Evolutionary conservation across 192 early-diverging fungal species (phyloP), one percentile per base, ranked within the genome.

Genomic region (Paraglomus brasilianum): DNA sequence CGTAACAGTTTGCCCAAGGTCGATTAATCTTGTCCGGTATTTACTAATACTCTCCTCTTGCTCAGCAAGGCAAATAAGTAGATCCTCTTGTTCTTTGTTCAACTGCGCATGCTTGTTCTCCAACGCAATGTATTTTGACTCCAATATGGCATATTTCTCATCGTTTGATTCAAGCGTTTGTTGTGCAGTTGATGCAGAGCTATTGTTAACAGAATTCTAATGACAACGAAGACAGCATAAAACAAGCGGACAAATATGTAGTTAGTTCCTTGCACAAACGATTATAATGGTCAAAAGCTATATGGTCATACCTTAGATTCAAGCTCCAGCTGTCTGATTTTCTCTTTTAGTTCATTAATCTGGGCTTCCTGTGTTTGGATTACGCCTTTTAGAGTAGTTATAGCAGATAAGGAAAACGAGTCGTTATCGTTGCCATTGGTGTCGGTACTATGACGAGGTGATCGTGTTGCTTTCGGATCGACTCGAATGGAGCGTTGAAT

Each of bases 21-120:
- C 72, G 46, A 80, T 79, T 70, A 89, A 75, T 52, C 75, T 76
- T 24, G 70, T 71, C 14, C 84, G 80, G 70, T 83, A 80, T 38
- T 81, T 74, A 68, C 82, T 83, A 49, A 84, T 81, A 69, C 82
- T 82, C 36, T 82, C 82, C 63, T 94, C 93, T 71, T 93, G 92
- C 51, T 96, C 94, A 2, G 90, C 91, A 66, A 95, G 71, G 58
- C 85, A 91, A 38, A 93, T 86, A 42, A 95, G 78, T 60, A 95
- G 70, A 71, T 96, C 94, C 60, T 94, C 94, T 56, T 92, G 91
- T 68, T 93, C 91, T 72, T 87, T 85, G 68, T 80, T 71, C 46
- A 89, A 66, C 67, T 83, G 42, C 72, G 65, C 61, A 69, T 80
- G n/a, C 39, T 48, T 36, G 0, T 30, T 30, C 30, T 30, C 30